Base-by-base conservation (phyloP, 2,329 filamentous ascomycete genomes). In the Cladophialophora psammophila region DNA sequence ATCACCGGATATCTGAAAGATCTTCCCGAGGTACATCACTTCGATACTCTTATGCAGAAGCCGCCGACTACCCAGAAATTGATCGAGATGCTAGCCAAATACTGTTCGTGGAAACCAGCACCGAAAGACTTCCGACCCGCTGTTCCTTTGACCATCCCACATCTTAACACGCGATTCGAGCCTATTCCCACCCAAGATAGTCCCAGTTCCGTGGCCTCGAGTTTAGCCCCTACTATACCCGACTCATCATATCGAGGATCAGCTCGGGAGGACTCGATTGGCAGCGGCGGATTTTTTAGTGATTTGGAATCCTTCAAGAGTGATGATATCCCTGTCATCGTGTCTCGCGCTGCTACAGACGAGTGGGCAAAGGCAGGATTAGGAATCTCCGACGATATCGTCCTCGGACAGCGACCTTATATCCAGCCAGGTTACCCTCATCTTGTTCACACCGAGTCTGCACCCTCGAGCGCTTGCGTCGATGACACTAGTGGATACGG, bases 1-100 rank as follows among this genome's bases (percentile, higher is more conserved):
- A 94, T 99, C 38, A 99, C 95, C 3, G 94, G 95, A 6, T 99
- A 99, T 78, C 83, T 99, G n/a, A 98, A 98, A 77, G 95, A 99
- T 76, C 84, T 99, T 1, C 94, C 95, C 72, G 93, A 94, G 67
- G 92, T 93, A 3, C 94, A 99, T 79, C 92, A 97, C 78, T 99
- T 99, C 75, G 94, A 98, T 77, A 92, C 92, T 0, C 83, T 99
- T 60, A 93, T 99, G 60, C 94, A 99, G 79, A 99, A 99, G 80
- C 95, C 95, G 32, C 96, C 96, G 40, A 98, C 94, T 45, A 90
- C 93, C 52, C 91, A 91, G 2, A 98, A 98, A 79, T 80, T 99
- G 58, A 93, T 90, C 0, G 94, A 99, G 75, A 92, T 95, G 0
- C 84, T 99, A 72, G 90, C 91, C 70, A 89, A 90, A 64, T 86